phyloP scores from a whole-genome alignment of 257 asterid genomes.

The Rehmannia glutinosa region DNA sequence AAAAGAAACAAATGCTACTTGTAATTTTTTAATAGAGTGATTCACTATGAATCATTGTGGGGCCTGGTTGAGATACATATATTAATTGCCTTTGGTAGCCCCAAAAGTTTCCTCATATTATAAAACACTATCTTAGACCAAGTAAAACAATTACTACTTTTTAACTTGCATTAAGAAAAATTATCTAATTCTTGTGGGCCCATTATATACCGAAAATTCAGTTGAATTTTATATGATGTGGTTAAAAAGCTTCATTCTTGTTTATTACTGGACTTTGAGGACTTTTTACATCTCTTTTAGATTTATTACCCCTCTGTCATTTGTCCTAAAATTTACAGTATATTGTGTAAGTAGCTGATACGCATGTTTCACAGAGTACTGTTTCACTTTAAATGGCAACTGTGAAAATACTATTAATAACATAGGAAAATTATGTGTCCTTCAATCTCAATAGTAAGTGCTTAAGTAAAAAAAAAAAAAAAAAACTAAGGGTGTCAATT shows the following conservation, averaged over 20 bases:
- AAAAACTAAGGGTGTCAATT: too few species aligned
- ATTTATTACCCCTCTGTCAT: background rate
- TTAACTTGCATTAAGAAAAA: too few species aligned
- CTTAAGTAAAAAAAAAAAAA: background rate
- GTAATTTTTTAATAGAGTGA: constrained; percentile 13
- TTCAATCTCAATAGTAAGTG: background rate
- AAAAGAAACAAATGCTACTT: constrained; percentile 33
- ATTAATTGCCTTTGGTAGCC: constrained; percentile 31
- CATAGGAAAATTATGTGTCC: background rate
- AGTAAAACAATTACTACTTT: constrained; percentile 22
- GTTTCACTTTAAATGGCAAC: background rate
- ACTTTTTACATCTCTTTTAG: too few species aligned
- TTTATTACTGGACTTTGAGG: too few species aligned
- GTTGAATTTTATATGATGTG: too few species aligned
- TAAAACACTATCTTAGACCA: constrained; percentile 28
- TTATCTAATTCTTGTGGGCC: too few species aligned
- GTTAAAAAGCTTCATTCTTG: too few species aligned
- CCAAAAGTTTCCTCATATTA: constrained; percentile 19
- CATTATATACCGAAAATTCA: too few species aligned
- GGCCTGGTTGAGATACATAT: constrained; percentile 16
- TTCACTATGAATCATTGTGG: constrained; percentile 28
- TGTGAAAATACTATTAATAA: constrained; percentile 9
- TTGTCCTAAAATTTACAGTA: background rate
- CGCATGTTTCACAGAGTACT: background rate
- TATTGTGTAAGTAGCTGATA: background rate